A percentile compares a stretch with the other conserved stretches of the same genome.
Conservation (phyloP, 768 basidiomycete species). For the Termitomyces sp. region DNA sequence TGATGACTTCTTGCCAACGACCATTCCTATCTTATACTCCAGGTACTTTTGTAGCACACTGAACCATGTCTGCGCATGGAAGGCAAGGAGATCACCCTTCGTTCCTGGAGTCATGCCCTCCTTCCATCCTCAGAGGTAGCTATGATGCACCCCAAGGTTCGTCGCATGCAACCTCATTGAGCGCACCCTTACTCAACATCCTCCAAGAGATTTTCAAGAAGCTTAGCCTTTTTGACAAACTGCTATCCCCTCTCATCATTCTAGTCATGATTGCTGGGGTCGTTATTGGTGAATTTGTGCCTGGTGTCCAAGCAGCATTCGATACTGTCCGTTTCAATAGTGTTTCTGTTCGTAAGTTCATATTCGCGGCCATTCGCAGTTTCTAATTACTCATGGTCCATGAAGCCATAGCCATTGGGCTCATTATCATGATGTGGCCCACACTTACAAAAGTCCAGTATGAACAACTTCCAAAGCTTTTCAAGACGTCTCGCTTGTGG, state of each 20-base stretch:
- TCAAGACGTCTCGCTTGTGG: slow-evolving; percentile 52
- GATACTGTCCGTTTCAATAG: slow-evolving; percentile 57
- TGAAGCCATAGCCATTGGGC: slow-evolving; percentile 72
- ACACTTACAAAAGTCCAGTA: slow-evolving; percentile 73
- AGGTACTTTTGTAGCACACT: not conserved
- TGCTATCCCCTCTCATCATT: slow-evolving; percentile 19
- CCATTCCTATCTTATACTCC: not conserved
- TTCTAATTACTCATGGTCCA: not conserved
- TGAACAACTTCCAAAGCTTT: slow-evolving; percentile 55
- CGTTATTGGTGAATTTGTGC: slow-evolving; percentile 64
- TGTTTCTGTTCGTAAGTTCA: slow-evolving; percentile 70
- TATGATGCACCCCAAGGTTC: not conserved
- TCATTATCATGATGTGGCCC: slow-evolving; percentile 89
- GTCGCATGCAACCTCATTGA: not conserved
- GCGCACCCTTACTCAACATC: not conserved
- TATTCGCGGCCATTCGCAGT: not conserved
- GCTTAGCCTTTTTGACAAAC: not conserved
- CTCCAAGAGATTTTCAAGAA: slow-evolving; percentile 1
- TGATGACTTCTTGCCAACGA: not conserved
- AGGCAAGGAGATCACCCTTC: not conserved
- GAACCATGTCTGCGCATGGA: not conserved
- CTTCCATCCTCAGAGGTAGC: not conserved
- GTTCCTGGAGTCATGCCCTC: not conserved
- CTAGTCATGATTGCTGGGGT: slow-evolving; percentile 72
- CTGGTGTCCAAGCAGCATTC: slow-evolving; percentile 53